Percentiles rank a stretch among this genome's conserved stretches.
Conservation (phyloP, 2,329 filamentous ascomycete species). For the Xylariaceae sp. region DNA sequence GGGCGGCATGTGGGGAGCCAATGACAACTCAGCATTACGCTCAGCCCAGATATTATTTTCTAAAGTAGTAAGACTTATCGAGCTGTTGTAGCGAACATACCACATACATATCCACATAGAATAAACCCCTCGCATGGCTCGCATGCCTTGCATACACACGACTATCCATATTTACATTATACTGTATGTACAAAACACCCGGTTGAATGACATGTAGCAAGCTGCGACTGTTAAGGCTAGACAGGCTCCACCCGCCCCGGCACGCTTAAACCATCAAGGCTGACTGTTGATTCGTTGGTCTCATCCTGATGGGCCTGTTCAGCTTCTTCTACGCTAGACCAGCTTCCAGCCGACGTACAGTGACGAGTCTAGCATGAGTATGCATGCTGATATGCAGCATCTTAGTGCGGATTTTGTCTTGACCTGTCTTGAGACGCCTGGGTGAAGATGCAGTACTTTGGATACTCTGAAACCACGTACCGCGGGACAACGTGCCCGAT, state of each 20-base stretch:
- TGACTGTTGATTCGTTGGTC: slow-evolving; percentile 27
- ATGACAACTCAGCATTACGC: no score
- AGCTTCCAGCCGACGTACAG: not conserved
- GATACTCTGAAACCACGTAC: slow-evolving; percentile 18
- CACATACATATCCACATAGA: no score
- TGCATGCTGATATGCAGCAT: slow-evolving; percentile 15
- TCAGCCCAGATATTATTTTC: no score
- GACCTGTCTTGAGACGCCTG: slow-evolving; percentile 10
- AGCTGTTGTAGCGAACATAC: no score
- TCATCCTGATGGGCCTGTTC: slow-evolving; percentile 11
- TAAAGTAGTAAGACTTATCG: no score
- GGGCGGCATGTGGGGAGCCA: no score
- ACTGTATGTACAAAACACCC: no score
- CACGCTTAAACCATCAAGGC: slow-evolving; percentile 13
- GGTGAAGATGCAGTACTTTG: slow-evolving; percentile 15
- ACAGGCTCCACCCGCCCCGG: slow-evolving; percentile 13
- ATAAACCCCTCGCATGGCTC: no score
- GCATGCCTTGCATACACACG: no score
- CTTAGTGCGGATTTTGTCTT: slow-evolving; percentile 19
- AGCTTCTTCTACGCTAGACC: slow-evolving; percentile 7
- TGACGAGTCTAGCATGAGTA: slow-evolving; percentile 9
- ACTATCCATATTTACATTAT: no score
- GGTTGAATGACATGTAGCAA: no score
- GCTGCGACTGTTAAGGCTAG: slow-evolving; percentile 10
- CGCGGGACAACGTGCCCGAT: slow-evolving; percentile 21